phyloP scores from a whole-genome alignment of 331 rosid species.

The Arachis monticola region DNA sequence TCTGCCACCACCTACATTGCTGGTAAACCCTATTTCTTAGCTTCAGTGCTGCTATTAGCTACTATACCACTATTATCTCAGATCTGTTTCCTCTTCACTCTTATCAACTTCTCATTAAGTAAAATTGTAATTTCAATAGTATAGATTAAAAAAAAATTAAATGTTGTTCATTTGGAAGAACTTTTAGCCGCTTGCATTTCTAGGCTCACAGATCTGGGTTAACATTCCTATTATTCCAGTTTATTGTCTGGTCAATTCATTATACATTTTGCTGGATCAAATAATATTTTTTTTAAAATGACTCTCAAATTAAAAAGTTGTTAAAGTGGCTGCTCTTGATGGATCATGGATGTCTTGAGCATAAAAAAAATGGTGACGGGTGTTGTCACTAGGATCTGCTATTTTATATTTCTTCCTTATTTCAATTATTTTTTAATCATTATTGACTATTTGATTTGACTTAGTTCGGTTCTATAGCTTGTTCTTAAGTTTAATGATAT shows the following conservation, averaged over 20 bases:
- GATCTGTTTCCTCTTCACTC: slow-evolving; percentile 29
- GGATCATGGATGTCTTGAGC: neutral
- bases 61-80: neutral
- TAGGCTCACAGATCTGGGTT: slow-evolving; percentile 18
- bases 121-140: neutral
- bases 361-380: no score
- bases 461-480: no score
- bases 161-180: neutral
- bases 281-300: neutral
- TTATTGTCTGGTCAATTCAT: slow-evolving; percentile 13
- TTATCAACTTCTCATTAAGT: neutral
- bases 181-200: neutral
- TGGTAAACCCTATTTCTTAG: slow-evolving; percentile 47
- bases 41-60: neutral
- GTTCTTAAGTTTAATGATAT: no score
- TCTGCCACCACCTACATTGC: slow-evolving; percentile 68
- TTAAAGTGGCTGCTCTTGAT: neutral
- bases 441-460: no score
- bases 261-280: slow-evolving; percentile 16
- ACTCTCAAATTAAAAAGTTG: no score
- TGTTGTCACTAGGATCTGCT: neutral
- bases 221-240: neutral
- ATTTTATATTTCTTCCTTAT: neutral
- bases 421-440: no score
- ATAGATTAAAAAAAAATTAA: no score